phyloP scores from a whole-genome alignment of 768 basidiomycete species.

The Auricularia sp. region DNA sequence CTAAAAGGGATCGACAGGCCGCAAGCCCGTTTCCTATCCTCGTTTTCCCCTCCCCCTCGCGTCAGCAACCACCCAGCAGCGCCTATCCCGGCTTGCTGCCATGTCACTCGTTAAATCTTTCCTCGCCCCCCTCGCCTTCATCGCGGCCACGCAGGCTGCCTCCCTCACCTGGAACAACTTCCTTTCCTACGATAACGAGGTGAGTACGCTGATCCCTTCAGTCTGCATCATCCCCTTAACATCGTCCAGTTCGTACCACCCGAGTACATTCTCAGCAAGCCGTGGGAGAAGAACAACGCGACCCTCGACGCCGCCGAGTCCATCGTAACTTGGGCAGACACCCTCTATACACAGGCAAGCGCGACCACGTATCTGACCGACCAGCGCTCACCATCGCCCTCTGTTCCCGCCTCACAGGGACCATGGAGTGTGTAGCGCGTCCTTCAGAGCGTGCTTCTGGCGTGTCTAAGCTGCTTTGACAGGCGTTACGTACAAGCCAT shows the following conservation, averaged over 20 bases:
- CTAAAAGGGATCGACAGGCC: not conserved
- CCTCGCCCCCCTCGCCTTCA: not conserved
- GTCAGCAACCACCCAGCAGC: not conserved
- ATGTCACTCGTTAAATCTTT: not conserved
- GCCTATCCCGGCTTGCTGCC: not conserved
- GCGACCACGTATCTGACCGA: not conserved
- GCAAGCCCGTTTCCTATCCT: not conserved
- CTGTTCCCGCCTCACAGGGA: constrained; percentile 16
- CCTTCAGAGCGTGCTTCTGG: constrained; percentile 27
- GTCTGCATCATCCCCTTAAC: not conserved
- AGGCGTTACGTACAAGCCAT: not conserved
- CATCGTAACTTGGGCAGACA: not conserved
- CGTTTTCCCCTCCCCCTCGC: not conserved
- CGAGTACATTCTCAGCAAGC: not conserved
- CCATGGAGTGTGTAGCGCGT: constrained; percentile 56
- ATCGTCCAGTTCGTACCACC: not conserved
- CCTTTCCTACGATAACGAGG: not conserved
- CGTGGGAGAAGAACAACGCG: constrained; percentile 1
- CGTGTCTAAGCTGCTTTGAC: not conserved
- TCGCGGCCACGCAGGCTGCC: not conserved
- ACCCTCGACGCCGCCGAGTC: not conserved
- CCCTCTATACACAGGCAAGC: not conserved
- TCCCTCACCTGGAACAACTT: not conserved
- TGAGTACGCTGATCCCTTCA: not conserved
- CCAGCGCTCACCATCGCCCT: not conserved